Base-by-base conservation (phyloP, 768 basidiomycete genomes). In the Podaxis sp. region DNA sequence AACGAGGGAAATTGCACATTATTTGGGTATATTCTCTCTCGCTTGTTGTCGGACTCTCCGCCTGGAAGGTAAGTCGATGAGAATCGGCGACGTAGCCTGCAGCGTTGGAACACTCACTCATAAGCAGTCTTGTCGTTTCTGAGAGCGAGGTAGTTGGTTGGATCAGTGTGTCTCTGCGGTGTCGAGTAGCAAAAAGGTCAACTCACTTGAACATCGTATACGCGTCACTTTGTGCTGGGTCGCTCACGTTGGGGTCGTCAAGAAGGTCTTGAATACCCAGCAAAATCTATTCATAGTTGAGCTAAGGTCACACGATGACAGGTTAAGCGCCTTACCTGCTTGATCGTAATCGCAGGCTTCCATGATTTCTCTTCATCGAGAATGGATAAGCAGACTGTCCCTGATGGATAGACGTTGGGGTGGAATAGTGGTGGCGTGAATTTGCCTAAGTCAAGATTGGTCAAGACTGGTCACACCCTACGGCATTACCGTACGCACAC, bases 321-420 rank as follows among this genome's bases (percentile, higher is more conserved):
- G 22, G 40, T 53, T 36, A 11, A 52, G 40, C 52, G 60, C 38
- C 77, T 42, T 26, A 92, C 96, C 84, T 99, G 97, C 75, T 99
- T 99, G 78, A 99, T 95, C 1, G 97, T 99, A 69, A 99, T 98
- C 6, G 95, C 93, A 26, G 97, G 95, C 73, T 98, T 98, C 97
- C 97, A 99, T 1, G 89, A 90, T 74, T 99, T 99, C 77, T 99
- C 97, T 73, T 99, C 97, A 71, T 99, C 96, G 59, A 99, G 78
- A 71, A 99, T 99, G 11, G 96, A 98, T 30, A 99, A 81, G 74
- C 96, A 99, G 52, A 99, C 96, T 19, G 97, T 99, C 26, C 97
- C 97, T 33, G 96, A 99, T 0, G 97, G 97, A 72, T 98, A 99
- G 59, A 99, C 96, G 72, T 99, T 99, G 28, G 96, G 96, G 73